These are phyloP conservation scores for Rosa hybrid DNA, from an alignment of 331 rosid genomes.

Conservation along the genomic window DNA sequence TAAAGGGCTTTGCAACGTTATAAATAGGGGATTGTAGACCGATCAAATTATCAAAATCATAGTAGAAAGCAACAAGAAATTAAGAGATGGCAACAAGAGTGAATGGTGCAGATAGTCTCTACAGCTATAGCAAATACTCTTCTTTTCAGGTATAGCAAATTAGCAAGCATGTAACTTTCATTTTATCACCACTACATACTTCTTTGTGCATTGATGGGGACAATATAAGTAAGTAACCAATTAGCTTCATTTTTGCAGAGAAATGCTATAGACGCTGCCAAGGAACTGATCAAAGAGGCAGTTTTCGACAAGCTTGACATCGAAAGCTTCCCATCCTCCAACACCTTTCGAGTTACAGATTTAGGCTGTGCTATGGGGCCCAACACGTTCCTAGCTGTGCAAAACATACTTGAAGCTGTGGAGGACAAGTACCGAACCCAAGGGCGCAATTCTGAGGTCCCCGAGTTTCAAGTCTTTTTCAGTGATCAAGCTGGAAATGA, in stretches of 20 bases:
- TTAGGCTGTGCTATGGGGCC: conserved; percentile 33
- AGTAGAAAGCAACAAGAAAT: not conserved
- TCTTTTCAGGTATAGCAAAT: not conserved
- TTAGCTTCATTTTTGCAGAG: not conserved
- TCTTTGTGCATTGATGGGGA: not conserved
- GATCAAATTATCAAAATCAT: not conserved
- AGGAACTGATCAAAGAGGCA: conserved; percentile 17
- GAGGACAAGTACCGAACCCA: conserved; percentile 1
- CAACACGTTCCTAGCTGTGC: conserved; percentile 26
- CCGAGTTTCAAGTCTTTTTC: conserved; percentile 31
- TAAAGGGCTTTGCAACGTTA: too few species aligned
- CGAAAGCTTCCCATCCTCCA: not conserved
- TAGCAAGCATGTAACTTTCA: not conserved
- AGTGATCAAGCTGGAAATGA: conserved; percentile 22
- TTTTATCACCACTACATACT: not conserved
- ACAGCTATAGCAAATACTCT: conserved; percentile 1
- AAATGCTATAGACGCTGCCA: conserved; percentile 5
- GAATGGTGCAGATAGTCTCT: not conserved
- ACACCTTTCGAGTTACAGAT: conserved; percentile 9
- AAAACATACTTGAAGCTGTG: conserved; percentile 24
- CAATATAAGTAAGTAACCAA: not conserved
- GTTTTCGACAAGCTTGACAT: conserved; percentile 15
- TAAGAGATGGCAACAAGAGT: not conserved
- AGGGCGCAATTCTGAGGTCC: conserved; percentile 12
- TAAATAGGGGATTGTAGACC: not conserved